Conservation (phyloP, 306 rosid species). For the Vigna angularis region DNA sequence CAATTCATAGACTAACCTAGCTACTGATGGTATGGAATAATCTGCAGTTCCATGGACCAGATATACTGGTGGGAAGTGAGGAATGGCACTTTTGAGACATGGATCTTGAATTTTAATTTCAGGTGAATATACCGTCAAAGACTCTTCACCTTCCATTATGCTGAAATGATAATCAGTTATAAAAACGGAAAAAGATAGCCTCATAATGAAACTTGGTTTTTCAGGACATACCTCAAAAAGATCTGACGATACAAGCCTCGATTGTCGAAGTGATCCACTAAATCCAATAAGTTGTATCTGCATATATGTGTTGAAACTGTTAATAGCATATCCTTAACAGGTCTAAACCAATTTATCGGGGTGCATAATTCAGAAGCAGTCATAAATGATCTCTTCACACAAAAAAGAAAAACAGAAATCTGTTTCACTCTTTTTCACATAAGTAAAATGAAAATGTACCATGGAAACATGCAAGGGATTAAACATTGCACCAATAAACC, state of each 20-base stretch:
- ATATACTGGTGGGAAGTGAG: slow-evolving; percentile 70
- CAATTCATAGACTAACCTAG: slow-evolving; percentile 68
- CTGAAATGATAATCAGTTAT: slow-evolving; percentile 52
- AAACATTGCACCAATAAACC: slow-evolving; percentile 27
- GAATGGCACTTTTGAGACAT: slow-evolving; percentile 53
- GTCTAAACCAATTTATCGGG: slow-evolving; percentile 31
- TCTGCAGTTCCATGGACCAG: slow-evolving; percentile 93
- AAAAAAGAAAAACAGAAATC: slow-evolving; percentile 12
- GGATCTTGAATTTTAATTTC: slow-evolving; percentile 74
- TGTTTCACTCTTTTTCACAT: neutral
- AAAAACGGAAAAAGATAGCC: slow-evolving; percentile 18
- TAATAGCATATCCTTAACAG: slow-evolving; percentile 39
- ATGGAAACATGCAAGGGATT: slow-evolving; percentile 12
- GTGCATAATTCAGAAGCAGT: slow-evolving; percentile 36
- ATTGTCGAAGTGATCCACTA: slow-evolving; percentile 82
- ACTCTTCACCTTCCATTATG: slow-evolving; percentile 94
- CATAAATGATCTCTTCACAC: slow-evolving; percentile 17
- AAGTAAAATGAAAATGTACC: neutral
- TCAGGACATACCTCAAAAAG: slow-evolving; percentile 72
- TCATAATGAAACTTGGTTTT: slow-evolving; percentile 25
- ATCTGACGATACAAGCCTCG: slow-evolving; percentile 89
- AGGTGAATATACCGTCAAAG: slow-evolving; percentile 76
- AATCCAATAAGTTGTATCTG: slow-evolving; percentile 81
- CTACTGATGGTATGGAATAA: slow-evolving; percentile 81
- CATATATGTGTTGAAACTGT: slow-evolving; percentile 39